Base-by-base conservation (phyloP, 2,329 filamentous ascomycete genomes). In the Biscogniauxia mediterranea region DNA sequence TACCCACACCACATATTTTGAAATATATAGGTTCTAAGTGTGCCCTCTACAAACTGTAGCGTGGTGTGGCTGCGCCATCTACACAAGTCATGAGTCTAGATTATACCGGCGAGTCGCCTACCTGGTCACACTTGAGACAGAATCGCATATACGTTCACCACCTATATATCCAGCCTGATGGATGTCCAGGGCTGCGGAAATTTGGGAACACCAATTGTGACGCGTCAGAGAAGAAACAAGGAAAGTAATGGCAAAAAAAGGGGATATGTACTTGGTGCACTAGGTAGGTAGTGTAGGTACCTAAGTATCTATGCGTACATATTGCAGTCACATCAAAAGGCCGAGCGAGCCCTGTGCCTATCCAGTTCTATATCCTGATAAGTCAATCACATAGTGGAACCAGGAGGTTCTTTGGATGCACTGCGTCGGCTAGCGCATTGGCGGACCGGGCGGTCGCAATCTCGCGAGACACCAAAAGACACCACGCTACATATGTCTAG, bases 331-430 rank as follows among this genome's bases (percentile, higher is more conserved):
- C 38, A 46, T 46, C 38, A n/a, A 7, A 46, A 46, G 38, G 50
- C 50, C 50, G 50, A 54, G 42, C 50, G 50, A 54, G 42, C 52
- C 32, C 52, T 42, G 23, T 23, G 23, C 23, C 23, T 23, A 3
- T n/a, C n/a, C n/a, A n/a, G n/a, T n/a, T n/a, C n/a, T n/a, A 62
- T 56, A 66, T 66, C 64, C 64, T 26, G 58, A 62, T 51, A 52
- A 52, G 58, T n/a, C n/a, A n/a, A n/a, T 42, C 38, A 17, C 13
- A 42, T 28, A 28, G 26, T 4, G n/a, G n/a, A n/a, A n/a, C n/a
- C n/a, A 6, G 28, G 28, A 32, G 7, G 28, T 46, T 46, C 15
- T 46, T 46, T 7, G 38, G 6, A 46, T 17, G 38, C 38, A n/a
- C 15, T 46, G 38, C 38, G 38, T n/a, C 38, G 7, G 15, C 3